Evolutionary conservation across 169 alveolate genomes (phyloP).

Genomic region (Plasmodium gonderi): DNA sequence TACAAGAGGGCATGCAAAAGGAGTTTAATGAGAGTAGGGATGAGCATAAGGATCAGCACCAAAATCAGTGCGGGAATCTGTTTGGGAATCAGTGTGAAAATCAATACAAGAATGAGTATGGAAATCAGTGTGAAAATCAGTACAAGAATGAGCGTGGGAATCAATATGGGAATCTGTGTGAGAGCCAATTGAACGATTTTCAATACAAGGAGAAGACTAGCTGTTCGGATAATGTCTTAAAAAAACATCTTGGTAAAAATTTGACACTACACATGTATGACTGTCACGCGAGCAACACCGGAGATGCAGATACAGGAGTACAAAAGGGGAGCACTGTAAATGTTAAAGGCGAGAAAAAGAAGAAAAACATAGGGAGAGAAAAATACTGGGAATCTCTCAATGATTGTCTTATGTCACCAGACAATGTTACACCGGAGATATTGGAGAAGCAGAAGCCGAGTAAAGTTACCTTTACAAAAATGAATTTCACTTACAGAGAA

Average conservation of each 20-base stretch:
- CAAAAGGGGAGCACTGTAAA: background rate
- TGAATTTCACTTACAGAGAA: background rate
- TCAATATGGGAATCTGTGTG: too few relatives aligned
- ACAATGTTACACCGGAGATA: background rate
- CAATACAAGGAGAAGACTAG: background rate
- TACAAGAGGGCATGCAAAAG: too few relatives aligned
- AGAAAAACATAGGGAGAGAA: background rate
- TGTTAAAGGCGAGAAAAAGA: background rate
- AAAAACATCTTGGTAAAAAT: conserved; percentile 8
- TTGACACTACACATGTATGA: background rate
- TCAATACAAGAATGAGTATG: too few relatives aligned
- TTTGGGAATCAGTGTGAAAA: too few relatives aligned
- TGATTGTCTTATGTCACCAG: background rate
- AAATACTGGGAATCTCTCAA: background rate
- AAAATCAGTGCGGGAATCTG: too few relatives aligned
- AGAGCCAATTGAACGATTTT: background rate
- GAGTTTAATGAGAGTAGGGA: too few relatives aligned
- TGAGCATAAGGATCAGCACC: too few relatives aligned
- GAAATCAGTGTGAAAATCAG: too few relatives aligned
- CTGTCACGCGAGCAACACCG: background rate
- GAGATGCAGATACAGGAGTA: background rate
- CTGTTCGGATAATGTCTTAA: background rate
- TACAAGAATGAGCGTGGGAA: too few relatives aligned
- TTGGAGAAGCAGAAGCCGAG: background rate
- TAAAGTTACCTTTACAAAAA: background rate